Conservation (phyloP, 805 yeast genomes). For the Wickerhamomyces rabaulensis region DNA sequence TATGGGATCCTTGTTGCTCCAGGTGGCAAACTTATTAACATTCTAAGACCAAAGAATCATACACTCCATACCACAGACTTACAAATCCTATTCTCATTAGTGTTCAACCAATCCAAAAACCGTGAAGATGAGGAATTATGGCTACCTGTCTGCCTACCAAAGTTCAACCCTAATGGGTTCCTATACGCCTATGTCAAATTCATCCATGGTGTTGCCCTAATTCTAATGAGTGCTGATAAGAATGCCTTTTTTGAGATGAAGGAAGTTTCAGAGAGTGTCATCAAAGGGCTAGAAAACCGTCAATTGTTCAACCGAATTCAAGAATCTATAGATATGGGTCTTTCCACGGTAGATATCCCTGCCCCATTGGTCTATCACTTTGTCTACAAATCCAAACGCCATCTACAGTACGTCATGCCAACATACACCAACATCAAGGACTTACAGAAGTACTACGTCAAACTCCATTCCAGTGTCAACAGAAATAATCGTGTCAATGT, state of each 20-base stretch:
- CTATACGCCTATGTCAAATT: slow-evolving; percentile 74
- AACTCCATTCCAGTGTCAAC: slow-evolving; percentile 22
- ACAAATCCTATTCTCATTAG: slow-evolving; percentile 65
- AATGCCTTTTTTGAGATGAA: slow-evolving; percentile 77
- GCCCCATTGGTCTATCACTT: slow-evolving; percentile 69
- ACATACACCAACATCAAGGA: slow-evolving; percentile 13
- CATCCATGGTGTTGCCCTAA: slow-evolving; percentile 39
- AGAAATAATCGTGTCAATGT: slow-evolving; percentile 35
- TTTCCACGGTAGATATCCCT: slow-evolving; percentile 45
- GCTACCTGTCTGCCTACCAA: slow-evolving; percentile 91
- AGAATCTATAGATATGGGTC: slow-evolving; percentile 31
- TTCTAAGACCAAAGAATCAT: slow-evolving; percentile 73
- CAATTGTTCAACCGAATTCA: slow-evolving; percentile 33
- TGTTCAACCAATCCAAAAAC: slow-evolving; percentile 40
- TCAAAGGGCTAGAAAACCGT: slow-evolving; percentile 34
- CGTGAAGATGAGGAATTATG: slow-evolving; percentile 66
- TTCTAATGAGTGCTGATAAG: slow-evolving; percentile 52
- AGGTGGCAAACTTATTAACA: slow-evolving; percentile 59
- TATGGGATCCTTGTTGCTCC: slow-evolving; percentile 72
- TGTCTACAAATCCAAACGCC: slow-evolving; percentile 64
- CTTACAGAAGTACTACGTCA: slow-evolving; percentile 19
- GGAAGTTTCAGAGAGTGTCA: slow-evolving; percentile 47
- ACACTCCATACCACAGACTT: slow-evolving; percentile 78
- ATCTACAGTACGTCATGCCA: slow-evolving; percentile 57
- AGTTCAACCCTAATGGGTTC: slow-evolving; percentile 85